Evolutionary conservation across 108 stramenopile species (phyloP).

Genomic region (Skeletonema marinoi): DNA sequence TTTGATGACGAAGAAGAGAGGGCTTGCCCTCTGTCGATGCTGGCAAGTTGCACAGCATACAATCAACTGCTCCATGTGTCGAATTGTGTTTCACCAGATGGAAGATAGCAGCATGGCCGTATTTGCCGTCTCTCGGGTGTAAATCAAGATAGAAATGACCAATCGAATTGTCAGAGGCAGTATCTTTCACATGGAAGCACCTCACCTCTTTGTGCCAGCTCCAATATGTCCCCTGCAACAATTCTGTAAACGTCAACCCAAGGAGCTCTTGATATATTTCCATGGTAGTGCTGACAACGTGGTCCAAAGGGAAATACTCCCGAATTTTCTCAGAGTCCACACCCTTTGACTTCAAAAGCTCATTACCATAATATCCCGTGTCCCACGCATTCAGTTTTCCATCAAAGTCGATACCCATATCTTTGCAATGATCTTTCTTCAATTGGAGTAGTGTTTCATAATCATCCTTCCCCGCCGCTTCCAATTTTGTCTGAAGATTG

Average conservation of each 20-base stretch:
- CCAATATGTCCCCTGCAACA: constrained; percentile 41
- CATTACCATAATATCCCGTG: constrained; percentile 37
- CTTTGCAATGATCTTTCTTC: constrained; percentile 39
- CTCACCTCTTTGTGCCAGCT: constrained; percentile 52
- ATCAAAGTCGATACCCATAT: constrained; percentile 31
- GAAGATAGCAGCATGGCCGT: constrained; percentile 54
- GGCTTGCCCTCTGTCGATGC: constrained; percentile 42
- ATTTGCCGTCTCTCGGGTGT: constrained; percentile 40
- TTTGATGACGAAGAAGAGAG: constrained; percentile 26
- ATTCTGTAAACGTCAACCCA: constrained; percentile 45
- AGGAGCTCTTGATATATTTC: constrained; percentile 56
- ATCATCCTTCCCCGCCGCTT: constrained; percentile 18
- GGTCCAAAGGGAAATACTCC: constrained; percentile 52
- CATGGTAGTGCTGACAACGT: constrained; percentile 48
- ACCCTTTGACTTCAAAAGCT: constrained; percentile 38
- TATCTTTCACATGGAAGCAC: constrained; percentile 46
- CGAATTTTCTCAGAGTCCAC: constrained; percentile 47
- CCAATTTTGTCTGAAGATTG: constrained; percentile 29
- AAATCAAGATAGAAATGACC: constrained; percentile 49
- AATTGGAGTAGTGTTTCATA: constrained; percentile 26
- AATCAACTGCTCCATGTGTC: constrained; percentile 45
- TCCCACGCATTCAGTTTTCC: constrained; percentile 53
- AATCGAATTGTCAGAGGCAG: constrained; percentile 17
- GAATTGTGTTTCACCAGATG: constrained; percentile 41
- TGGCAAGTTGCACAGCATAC: constrained; percentile 58